Evolutionary conservation across 805 yeast genomes (phyloP).

Genomic region (Zygoascus ofunaensis): DNA sequence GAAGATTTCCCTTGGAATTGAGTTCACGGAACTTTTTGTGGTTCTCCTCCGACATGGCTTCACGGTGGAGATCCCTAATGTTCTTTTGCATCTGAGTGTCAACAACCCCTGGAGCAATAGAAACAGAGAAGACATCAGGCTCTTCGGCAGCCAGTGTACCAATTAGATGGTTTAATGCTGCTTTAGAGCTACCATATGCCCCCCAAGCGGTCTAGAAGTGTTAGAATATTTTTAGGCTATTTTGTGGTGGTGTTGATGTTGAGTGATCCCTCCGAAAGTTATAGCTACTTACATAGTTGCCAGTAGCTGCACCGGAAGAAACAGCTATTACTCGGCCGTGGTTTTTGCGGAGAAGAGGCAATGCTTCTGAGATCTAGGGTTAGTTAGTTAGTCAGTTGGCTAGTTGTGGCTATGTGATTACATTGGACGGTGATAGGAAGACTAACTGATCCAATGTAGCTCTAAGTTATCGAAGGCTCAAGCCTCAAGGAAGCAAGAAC

Average conservation of each 20-base stretch:
- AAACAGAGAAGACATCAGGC: constrained; percentile 44
- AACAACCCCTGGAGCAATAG: constrained; percentile 93
- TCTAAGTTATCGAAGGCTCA: too few relatives aligned
- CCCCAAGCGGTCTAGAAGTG: constrained; percentile 61
- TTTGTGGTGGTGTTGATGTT: not conserved
- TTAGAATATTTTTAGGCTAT: not conserved
- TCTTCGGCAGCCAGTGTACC: constrained; percentile 62
- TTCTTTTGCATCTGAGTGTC: constrained; percentile 81
- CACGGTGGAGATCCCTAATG: constrained; percentile 45
- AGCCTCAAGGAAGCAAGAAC: not conserved
- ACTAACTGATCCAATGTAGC: too few relatives aligned
- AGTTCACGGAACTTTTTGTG: constrained; percentile 56
- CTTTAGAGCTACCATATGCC: constrained; percentile 86
- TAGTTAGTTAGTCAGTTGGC: not conserved
- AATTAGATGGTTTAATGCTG: constrained; percentile 77
- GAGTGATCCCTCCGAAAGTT: too few relatives aligned
- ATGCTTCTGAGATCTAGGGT: constrained; percentile 24
- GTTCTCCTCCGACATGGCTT: constrained; percentile 28
- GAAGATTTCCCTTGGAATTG: constrained; percentile 46
- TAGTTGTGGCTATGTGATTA: too few relatives aligned
- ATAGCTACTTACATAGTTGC: constrained; percentile 34
- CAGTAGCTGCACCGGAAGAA: constrained; percentile 78
- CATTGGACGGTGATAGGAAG: too few relatives aligned
- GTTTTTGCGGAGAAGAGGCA: constrained; percentile 49
- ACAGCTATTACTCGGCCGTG: constrained; percentile 68